Percentiles rank a stretch among this genome's conserved stretches.
These are phyloP conservation scores for Geotrichum candidum DNA, from an alignment of 1,139 yeast species.

Conservation along the genomic window DNA sequence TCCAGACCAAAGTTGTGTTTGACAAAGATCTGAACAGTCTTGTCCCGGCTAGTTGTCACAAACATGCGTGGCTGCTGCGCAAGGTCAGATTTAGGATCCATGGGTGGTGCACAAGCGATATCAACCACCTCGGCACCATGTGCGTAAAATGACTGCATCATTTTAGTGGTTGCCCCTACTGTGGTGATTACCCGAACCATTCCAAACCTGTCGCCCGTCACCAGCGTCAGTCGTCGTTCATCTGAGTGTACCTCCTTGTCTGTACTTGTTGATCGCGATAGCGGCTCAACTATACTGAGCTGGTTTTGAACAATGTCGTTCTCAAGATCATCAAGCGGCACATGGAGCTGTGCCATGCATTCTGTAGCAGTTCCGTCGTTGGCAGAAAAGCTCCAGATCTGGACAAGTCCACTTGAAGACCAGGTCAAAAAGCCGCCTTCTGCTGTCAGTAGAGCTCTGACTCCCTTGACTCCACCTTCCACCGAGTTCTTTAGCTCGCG, in stretches of 20 bases:
- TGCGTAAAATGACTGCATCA: slow-evolving; percentile 22
- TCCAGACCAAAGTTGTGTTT: slow-evolving; percentile 11
- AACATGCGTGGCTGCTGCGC: slow-evolving; percentile 16
- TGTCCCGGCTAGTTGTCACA: slow-evolving; percentile 46
- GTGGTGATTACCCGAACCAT: slow-evolving; percentile 16
- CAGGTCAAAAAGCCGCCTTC: slow-evolving; percentile 25
- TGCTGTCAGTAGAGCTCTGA: background rate
- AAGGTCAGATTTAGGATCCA: background rate
- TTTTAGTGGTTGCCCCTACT: background rate
- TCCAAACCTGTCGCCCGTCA: slow-evolving; percentile 26
- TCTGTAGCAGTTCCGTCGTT: background rate
- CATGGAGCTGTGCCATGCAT: slow-evolving; percentile 15
- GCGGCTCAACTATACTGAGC: background rate
- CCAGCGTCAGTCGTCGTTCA: slow-evolving; percentile 12
- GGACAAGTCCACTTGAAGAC: slow-evolving; percentile 27
- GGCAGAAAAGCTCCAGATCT: slow-evolving; percentile 24
- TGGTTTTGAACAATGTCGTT: background rate
- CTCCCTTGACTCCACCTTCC: slow-evolving; percentile 13
- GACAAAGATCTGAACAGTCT: slow-evolving; percentile 53
- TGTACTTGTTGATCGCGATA: background rate
- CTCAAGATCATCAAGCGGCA: background rate
- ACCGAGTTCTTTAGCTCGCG: slow-evolving; percentile 3
- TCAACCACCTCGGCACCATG: slow-evolving; percentile 29
- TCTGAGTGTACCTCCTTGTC: background rate
- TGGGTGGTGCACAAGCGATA: slow-evolving; percentile 19